Conservation (phyloP, 352 stramenopile genomes). For the Stephanocyclus meneghinianus region DNA sequence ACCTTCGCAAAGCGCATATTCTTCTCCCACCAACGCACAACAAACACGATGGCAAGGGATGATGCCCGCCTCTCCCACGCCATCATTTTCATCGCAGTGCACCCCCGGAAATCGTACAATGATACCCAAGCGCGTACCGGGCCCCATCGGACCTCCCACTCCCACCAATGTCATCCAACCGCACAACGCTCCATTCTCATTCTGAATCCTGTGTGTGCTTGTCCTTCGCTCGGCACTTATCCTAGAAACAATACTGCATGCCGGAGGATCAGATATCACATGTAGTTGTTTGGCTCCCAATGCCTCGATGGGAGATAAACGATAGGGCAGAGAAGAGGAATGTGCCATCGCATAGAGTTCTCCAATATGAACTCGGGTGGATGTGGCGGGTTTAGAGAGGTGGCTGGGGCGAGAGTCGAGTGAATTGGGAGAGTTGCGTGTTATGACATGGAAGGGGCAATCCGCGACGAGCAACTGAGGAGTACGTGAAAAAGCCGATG, state of each 20-base stretch:
- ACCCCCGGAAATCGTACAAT: constrained; percentile 36
- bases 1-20: constrained; percentile 63
- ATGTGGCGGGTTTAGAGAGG: constrained; percentile 14
- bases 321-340: constrained; percentile 59
- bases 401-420: constrained; percentile 1
- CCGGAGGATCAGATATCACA: constrained; percentile 33
- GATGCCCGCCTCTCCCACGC: constrained; percentile 9
- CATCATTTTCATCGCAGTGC: constrained; percentile 15
- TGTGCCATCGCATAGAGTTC: constrained; percentile 59
- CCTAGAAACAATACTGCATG: constrained; percentile 46
- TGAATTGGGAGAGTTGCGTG: constrained; percentile 22
- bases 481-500: no score
- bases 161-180: constrained; percentile 53
- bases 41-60: constrained; percentile 55
- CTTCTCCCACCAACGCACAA: constrained; percentile 65
- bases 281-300: constrained; percentile 49
- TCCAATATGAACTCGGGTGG: constrained; percentile 61
- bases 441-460: constrained; percentile 61
- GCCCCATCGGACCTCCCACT: constrained; percentile 39
- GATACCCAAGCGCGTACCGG: constrained; percentile 45
- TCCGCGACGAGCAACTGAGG: constrained; percentile 51
- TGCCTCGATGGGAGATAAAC: constrained; percentile 63
- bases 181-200: constrained; percentile 40
- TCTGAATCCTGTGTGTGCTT: constrained; percentile 46
- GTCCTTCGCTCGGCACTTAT: constrained; percentile 25